Evolutionary conservation across 2,329 filamentous ascomycete species (phyloP), one percentile per base, ranked within the genome.

Genomic region (Colletotrichum sp.): DNA sequence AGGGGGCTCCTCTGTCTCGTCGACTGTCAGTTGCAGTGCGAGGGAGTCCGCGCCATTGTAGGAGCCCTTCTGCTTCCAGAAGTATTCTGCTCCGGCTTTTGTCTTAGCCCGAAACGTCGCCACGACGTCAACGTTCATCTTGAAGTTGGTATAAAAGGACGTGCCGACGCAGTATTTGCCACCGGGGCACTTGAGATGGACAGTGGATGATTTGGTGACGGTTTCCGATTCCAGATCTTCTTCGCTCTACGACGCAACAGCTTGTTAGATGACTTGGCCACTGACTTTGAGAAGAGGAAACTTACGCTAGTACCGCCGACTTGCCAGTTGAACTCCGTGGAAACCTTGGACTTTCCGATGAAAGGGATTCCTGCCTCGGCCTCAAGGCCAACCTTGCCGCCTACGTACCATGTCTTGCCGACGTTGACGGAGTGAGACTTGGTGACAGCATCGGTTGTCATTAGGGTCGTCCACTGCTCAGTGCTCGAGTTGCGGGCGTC

Each of bases 121-220:
- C 4, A 69, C 70, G 3, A 70, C 62, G 31, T 75, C 65, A 24
- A 75, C 61, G 9, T 76, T 66, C 15, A 76, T 36, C 62, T 72
- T 76, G 31, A 61, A 75, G 8, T 64, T 65, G 9, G 67, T 70
- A 47, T 67, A 70, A 51, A 75, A 75, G 16, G 73, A 72, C 1
- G 65, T 59, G 16, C 70, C 73, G 8, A 72, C 66, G 18, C 73
- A 75, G 36, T 73, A 75, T n/a, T 75, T 75, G 12, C 70, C 54
- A 5, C 66, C 70, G 5, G 73, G 70, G 34, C 73, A 75, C 34
- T 55, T 72, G 8, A 75, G 43, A 3, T 51, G 43, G 6, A 51
- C 43, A 8, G 43, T 51, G 4, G 43, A 51, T 21, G 43, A 51
- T n/a, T 51, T 51, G n/a, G 43, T 51, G 0, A 51, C 21, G 43